Conservation (phyloP, 2,329 filamentous ascomycete species). For the Ceratocystis cubensis region DNA sequence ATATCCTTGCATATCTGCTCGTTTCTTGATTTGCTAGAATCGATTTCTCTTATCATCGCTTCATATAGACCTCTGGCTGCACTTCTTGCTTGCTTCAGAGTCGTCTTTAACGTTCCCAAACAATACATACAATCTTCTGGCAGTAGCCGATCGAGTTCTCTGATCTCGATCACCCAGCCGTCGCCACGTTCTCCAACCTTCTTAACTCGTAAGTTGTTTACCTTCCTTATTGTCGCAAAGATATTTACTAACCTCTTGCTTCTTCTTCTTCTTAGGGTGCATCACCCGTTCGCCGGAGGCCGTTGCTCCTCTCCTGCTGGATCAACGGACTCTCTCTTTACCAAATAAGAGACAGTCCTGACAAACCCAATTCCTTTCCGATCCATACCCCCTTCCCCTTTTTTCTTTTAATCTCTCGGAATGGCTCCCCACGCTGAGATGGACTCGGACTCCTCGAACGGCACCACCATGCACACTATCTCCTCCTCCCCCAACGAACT, state of each 20-base stretch:
- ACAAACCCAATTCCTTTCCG: conserved; percentile 22
- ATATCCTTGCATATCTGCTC: neutral
- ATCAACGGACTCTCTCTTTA: conserved; percentile 56
- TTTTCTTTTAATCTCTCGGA: conserved; percentile 21
- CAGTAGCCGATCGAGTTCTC: conserved; percentile 19
- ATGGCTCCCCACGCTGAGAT: conserved; percentile 90
- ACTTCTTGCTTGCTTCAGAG: conserved; percentile 13
- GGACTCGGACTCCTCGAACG: conserved; percentile 43
- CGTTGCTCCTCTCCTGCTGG: conserved; percentile 81
- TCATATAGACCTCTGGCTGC: conserved; percentile 11
- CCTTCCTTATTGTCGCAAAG: neutral
- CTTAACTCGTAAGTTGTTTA: conserved; percentile 71
- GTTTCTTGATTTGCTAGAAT: neutral
- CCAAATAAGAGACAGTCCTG: conserved; percentile 36
- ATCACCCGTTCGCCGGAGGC: conserved; percentile 94
- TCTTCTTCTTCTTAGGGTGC: conserved; percentile 45
- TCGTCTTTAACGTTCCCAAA: conserved; percentile 1
- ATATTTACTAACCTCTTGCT: neutral
- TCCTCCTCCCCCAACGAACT: conserved; percentile 38
- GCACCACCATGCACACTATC: conserved; percentile 26
- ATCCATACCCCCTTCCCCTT: neutral
- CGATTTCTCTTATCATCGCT: neutral
- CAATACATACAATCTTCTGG: neutral
- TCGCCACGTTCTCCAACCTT: conserved; percentile 87
- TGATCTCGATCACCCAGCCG: conserved; percentile 20